phyloP scores from a whole-genome alignment of 2,329 filamentous ascomycete species.

The Aciculosporium take region DNA sequence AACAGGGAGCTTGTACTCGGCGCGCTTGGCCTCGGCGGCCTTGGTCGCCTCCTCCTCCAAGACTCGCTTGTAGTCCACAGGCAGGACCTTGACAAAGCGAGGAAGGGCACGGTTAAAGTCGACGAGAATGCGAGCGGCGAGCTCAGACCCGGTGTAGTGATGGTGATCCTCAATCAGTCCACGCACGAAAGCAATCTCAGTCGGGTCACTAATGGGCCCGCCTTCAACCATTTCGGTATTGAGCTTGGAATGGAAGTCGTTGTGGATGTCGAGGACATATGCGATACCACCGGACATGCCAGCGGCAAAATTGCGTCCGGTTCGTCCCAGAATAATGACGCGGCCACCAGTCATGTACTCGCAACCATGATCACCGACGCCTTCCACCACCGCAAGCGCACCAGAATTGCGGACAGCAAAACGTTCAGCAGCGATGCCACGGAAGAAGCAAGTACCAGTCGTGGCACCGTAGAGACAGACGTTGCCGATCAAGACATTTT shows the following conservation, averaged over 20 bases:
- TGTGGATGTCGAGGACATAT: slow-evolving; percentile 79
- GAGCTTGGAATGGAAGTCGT: slow-evolving; percentile 84
- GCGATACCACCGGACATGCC: slow-evolving; percentile 98
- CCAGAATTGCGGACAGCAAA: slow-evolving; percentile 96
- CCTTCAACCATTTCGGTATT: slow-evolving; percentile 97
- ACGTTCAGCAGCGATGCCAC: slow-evolving; percentile 87
- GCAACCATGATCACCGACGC: slow-evolving; percentile 88
- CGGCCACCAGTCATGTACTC: slow-evolving; percentile 99
- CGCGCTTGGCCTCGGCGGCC: slow-evolving; percentile 70
- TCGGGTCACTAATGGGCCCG: slow-evolving; percentile 65
- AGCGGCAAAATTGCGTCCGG: slow-evolving; percentile 91
- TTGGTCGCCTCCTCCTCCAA: slow-evolving; percentile 75
- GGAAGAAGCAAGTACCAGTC: slow-evolving; percentile 85
- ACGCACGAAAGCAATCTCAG: slow-evolving; percentile 80
- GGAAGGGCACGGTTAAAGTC: slow-evolving; percentile 87
- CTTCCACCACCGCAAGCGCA: slow-evolving; percentile 90
- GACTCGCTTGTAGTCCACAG: slow-evolving; percentile 91
- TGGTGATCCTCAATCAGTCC: slow-evolving; percentile 92
- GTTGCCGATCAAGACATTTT: slow-evolving; percentile 89
- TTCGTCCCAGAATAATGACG: slow-evolving; percentile 71
- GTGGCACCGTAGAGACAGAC: slow-evolving; percentile 93
- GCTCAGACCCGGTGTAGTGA: slow-evolving; percentile 92
- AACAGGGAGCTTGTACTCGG: slow-evolving; percentile 66
- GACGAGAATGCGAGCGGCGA: slow-evolving; percentile 82
- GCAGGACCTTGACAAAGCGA: slow-evolving; percentile 85